phyloP scores from a whole-genome alignment of 164 flowering plant genomes.

The Platanus orientalis region DNA sequence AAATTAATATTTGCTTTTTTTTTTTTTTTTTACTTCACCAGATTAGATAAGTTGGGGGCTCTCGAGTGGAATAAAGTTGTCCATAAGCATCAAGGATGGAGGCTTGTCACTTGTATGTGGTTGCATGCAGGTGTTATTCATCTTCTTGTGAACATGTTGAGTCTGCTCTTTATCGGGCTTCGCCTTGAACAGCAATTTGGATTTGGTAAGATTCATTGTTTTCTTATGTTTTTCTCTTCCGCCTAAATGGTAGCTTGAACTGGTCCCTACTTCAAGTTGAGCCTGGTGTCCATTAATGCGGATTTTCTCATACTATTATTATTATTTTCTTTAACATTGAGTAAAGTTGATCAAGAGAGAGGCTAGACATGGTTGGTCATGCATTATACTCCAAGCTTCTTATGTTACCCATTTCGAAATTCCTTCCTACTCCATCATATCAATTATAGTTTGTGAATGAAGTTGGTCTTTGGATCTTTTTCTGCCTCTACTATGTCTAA shows the following conservation, averaged over 20 bases:
- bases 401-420: not conserved
- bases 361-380: too few relatives aligned
- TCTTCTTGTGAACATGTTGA: conserved; percentile 78
- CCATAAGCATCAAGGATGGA: conserved; percentile 58
- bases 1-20: conserved; percentile 4
- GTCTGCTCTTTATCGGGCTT: conserved; percentile 75
- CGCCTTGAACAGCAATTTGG: conserved; percentile 90
- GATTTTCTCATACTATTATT: too few relatives aligned
- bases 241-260: too few relatives aligned
- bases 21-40: conserved; percentile 28
- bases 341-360: too few relatives aligned
- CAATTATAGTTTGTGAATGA: not conserved
- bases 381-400: not conserved
- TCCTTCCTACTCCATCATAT: not conserved
- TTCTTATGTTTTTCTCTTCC: too few relatives aligned
- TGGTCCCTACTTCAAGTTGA: too few relatives aligned
- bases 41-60: conserved; percentile 74
- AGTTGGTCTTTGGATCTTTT: conserved; percentile 12
- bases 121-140: conserved; percentile 82
- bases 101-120: conserved; percentile 70
- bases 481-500: not conserved
- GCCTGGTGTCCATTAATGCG: too few relatives aligned
- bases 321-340: too few relatives aligned
- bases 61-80: conserved; percentile 52
- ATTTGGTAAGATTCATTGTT: too few relatives aligned